Evolutionary conservation across 805 yeast species (phyloP), one percentile per base, ranked within the genome.

Genomic region (Myxozyma vanderwaltii): DNA sequence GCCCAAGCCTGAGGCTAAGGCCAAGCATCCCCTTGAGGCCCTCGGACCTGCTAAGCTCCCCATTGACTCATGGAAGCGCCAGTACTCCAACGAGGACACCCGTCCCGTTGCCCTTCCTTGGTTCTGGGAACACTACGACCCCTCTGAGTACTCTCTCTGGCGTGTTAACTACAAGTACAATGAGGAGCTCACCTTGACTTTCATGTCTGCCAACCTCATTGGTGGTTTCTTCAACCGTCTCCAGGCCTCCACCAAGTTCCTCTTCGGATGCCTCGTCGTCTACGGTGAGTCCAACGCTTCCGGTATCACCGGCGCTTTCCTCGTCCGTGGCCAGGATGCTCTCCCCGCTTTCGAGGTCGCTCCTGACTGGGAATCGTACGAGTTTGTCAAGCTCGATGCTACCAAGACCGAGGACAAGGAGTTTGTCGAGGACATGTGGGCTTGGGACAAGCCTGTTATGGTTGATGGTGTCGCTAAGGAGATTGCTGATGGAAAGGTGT

Each of bases 201-300:
- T 92, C 83, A 94, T 94, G 98, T 89, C 98, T 71, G 91, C 91
- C 87, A 92, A 92, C 86, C 84, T 90, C 78, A 81, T 94, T 74
- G 98, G 97, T 75, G 98, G 98, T 74, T 92, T 92, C 88, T 89
- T 92, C 86, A 86, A 85, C 88, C 89, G 99, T 82, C 84, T 92
- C 73, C 75, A 85, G 62, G 98, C 85, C 67, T 92, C 98, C 66
- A 82, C 89, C 80, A 92, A 92, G 81, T 92, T 85, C 85, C 76
- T 94, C 83, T 92, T 92, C 76, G 99, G 98, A 74, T 81, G 85
- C 73, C 76, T 87, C 79, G 96, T 91, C 71, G 98, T 94, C 69
- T 92, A 88, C 81, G 99, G 99, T 79, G 97, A 89, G 82, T 90
- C 91, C 91, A 92, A 91, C 88, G 81, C 86, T 86, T 92, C 92